Evolutionary conservation across 2,329 filamentous ascomycete genomes (phyloP).

Genomic region (Cladophialophora immunda): DNA sequence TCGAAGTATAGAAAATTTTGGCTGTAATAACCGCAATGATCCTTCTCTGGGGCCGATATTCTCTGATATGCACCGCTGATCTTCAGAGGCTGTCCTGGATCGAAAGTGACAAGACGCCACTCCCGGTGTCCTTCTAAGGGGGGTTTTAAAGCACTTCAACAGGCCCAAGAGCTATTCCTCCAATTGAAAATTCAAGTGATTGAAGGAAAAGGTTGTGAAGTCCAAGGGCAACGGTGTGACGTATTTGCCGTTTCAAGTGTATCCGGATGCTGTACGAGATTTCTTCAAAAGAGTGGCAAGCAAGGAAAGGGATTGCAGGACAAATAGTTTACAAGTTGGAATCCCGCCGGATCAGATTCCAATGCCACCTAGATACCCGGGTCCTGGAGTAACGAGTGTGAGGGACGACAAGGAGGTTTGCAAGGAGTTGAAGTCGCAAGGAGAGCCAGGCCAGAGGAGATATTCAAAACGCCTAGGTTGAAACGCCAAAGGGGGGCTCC

Average conservation of each 20-base stretch:
- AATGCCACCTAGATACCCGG: constrained; percentile 11
- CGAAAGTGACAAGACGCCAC: not conserved
- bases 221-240: constrained; percentile 25
- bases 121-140: not conserved
- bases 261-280: constrained; percentile 16
- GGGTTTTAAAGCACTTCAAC: constrained; percentile 9
- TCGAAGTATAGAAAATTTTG: constrained; percentile 5
- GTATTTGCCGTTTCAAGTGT: constrained; percentile 13
- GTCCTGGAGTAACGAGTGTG: constrained; percentile 29
- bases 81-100: constrained; percentile 8
- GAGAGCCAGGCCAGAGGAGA: constrained; percentile 6
- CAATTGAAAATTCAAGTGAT: not conserved
- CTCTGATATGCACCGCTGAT: not conserved
- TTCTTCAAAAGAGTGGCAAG: constrained; percentile 25
- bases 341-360: constrained; percentile 18
- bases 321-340: constrained; percentile 14
- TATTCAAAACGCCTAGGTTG: constrained; percentile 24
- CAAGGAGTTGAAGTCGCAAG: constrained; percentile 19
- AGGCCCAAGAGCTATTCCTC: not conserved
- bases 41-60: not conserved
- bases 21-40: not conserved
- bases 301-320: constrained; percentile 24
- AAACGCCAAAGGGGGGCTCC: not conserved
- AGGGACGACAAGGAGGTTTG: constrained; percentile 16
- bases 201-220: constrained; percentile 8